Evolutionary conservation across 345 rosid species (phyloP), one percentile per base, ranked within the genome.

Genomic region (Stellera chamaejasme): DNA sequence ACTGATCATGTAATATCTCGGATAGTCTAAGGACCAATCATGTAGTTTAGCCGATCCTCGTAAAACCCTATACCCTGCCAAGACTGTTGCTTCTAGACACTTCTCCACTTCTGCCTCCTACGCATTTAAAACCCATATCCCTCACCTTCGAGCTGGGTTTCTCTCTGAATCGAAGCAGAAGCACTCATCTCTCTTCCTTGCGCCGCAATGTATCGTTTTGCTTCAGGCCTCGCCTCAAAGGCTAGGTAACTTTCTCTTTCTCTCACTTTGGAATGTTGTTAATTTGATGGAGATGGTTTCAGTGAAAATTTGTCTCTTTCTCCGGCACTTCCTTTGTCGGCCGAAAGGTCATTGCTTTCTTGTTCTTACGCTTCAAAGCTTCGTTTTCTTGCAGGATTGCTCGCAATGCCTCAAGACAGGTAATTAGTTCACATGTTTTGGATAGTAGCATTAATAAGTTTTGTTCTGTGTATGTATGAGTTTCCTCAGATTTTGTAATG

Each of bases 181-280:
- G 39, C 39, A 32, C 39, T 2, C 3, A 45, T 58, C 25, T 27
- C 47, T 43, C 28, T 10, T n/a, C 19, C 25, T 26, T 5, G 39
- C 42, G 41, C 55, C 42, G 25, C 55, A 45, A 75, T 75, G 83
- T 69, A 75, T 43, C 79, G 83, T 9, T 62, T 64, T 41, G 73
- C 71, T 45, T 57, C 82, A 13, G 57, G 59, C 62, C 75, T 78
- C 15, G 77, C 71, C 46, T 71, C 75, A n/a, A 78, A 78, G 69
- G 65, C 74, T 43, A 58, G 77, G 82, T 71, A 54, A 10, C 36
- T 58, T 6, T 14, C 16, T 44, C 1, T 48, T 50, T 45, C 14
- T 50, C 10, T 51, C 5, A 6, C 9, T 27, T 13, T 66, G 45
- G 27, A 36, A 13, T 27, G 27, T 13, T n/a, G 27, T 45, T 43